These are phyloP conservation scores for Pyrus pyrifolia DNA, from an alignment of 306 rosid species.

Conservation along the genomic window DNA sequence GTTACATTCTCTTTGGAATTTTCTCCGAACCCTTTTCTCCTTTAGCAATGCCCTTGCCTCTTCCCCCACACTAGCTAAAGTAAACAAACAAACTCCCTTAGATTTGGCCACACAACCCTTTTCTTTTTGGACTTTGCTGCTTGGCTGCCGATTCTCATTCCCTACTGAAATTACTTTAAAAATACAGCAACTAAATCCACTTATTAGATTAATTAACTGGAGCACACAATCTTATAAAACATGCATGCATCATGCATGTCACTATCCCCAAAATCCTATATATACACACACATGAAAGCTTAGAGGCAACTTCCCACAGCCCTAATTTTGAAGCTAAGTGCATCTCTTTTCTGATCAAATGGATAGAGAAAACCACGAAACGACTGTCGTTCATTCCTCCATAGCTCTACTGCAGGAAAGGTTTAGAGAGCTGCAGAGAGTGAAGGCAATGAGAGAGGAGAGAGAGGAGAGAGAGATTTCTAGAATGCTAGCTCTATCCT, in stretches of 20 bases:
- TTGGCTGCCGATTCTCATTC: conserved; percentile 60
- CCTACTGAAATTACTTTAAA: conserved; percentile 23
- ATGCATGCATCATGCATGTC: background rate
- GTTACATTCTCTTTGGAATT: conserved; percentile 64
- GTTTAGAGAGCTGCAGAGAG: conserved; percentile 70
- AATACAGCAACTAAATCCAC: conserved; percentile 24
- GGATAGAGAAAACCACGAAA: conserved; percentile 48
- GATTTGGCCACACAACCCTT: conserved; percentile 58
- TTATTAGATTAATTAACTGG: background rate
- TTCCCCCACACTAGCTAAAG: conserved; percentile 1
- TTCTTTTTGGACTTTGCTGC: conserved; percentile 66
- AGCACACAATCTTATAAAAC: conserved; percentile 17
- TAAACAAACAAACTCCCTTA: conserved; percentile 18
- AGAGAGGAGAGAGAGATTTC: conserved; percentile 63
- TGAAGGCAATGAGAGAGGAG: conserved; percentile 80
- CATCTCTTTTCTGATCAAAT: conserved; percentile 1
- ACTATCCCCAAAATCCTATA: background rate
- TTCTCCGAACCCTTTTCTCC: conserved; percentile 40
- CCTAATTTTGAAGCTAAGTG: too few species aligned
- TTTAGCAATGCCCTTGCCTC: conserved; percentile 28
- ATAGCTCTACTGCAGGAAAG: conserved; percentile 86
- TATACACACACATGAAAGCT: too few species aligned
- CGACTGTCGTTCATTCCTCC: conserved; percentile 42
- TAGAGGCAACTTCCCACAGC: too few species aligned
- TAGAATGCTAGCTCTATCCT: conserved; percentile 16